phyloP scores from a whole-genome alignment of 1,284 basidiomycete species.

The Anthracocystis panici-leucophaei region DNA sequence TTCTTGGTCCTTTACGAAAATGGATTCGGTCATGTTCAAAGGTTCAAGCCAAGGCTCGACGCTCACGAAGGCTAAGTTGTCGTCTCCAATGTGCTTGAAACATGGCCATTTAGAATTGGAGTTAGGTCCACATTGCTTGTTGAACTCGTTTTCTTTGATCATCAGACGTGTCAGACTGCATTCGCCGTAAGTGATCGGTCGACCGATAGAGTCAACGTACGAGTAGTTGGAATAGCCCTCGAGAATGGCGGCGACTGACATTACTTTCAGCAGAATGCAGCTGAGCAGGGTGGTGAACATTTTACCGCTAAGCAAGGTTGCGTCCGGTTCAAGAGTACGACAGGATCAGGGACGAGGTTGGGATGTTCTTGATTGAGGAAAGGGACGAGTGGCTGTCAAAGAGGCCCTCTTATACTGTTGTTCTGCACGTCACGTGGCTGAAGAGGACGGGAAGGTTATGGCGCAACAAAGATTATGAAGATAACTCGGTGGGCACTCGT shows the following conservation, averaged over 20 bases:
- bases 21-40: slow-evolving; percentile 2
- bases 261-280: background rate
- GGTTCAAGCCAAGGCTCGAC: slow-evolving; percentile 12
- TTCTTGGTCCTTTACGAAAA: background rate
- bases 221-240: background rate
- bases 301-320: background rate
- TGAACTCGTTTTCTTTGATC: background rate
- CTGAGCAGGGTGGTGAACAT: background rate
- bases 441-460: too few relatives aligned
- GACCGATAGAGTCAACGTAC: background rate
- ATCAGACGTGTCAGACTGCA: slow-evolving; percentile 5
- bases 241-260: background rate
- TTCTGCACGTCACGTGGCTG: too few relatives aligned
- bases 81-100: background rate
- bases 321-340: background rate
- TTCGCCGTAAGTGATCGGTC: too few relatives aligned
- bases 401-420: background rate
- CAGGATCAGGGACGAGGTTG: background rate
- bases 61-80: background rate
- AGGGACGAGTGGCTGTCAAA: too few relatives aligned
- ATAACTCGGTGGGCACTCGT: too few relatives aligned
- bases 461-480: too few relatives aligned
- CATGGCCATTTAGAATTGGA: slow-evolving; percentile 14
- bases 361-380: background rate
- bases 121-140: slow-evolving; percentile 2